These are phyloP conservation scores for Phragmites australis DNA, from an alignment of 176 grass and related monocot species.

Conservation along the genomic window DNA sequence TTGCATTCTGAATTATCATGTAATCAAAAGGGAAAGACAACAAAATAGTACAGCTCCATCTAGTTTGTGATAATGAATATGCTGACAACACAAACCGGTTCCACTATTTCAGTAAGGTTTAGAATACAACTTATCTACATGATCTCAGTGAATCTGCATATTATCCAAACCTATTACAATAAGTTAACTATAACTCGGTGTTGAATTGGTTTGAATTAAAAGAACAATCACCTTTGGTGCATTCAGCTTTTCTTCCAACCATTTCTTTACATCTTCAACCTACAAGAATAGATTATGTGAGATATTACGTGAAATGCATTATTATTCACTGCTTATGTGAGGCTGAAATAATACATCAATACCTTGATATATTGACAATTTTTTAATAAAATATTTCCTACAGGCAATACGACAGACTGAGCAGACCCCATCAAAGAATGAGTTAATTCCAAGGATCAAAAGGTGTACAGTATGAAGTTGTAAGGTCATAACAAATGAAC, in stretches of 20 bases:
- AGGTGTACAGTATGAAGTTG: not conserved
- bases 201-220: slow-evolving; percentile 19
- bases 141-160: not conserved
- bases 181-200: not conserved
- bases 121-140: not conserved
- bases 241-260: slow-evolving; percentile 80
- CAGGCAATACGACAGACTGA: not conserved
- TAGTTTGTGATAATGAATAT: slow-evolving; percentile 4
- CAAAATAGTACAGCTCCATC: not conserved
- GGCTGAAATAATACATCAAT: slow-evolving; percentile 6
- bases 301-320: slow-evolving; percentile 3
- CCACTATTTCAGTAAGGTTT: not conserved
- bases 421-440: not conserved
- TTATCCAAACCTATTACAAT: slow-evolving; percentile 32
- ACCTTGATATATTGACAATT: slow-evolving; percentile 5
- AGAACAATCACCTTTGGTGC: slow-evolving; percentile 61
- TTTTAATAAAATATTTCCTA: not conserved
- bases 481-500: slow-evolving; percentile 4
- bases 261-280: slow-evolving; percentile 93
- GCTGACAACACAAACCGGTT: not conserved
- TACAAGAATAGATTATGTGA: slow-evolving; percentile 42
- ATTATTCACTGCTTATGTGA: not conserved
- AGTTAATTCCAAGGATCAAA: slow-evolving; percentile 26
- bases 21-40: not conserved
- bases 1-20: not conserved